These are phyloP conservation scores for Penicillium taxi DNA, from an alignment of 495 filamentous ascomycete species.

Conservation along the genomic window DNA sequence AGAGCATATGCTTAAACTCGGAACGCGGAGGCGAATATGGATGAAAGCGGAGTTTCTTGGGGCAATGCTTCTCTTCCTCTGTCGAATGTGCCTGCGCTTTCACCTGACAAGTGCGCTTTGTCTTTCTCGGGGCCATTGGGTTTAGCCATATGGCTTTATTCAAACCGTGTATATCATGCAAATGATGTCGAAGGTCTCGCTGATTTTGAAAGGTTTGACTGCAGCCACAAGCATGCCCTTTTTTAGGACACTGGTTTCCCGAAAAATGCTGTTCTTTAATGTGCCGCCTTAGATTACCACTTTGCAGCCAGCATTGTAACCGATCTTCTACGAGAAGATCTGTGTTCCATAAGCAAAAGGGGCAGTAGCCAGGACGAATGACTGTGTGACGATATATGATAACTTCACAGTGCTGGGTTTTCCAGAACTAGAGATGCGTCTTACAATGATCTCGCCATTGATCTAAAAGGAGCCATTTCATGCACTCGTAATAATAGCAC, in stretches of 20 bases:
- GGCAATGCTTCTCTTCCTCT: not conserved
- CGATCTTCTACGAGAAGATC: constrained; percentile 9
- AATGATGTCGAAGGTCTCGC: constrained; percentile 13
- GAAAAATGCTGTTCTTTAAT: constrained; percentile 14
- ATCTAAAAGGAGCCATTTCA: constrained; percentile 8
- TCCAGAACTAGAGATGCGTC: constrained; percentile 11
- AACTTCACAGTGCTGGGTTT: constrained; percentile 13
- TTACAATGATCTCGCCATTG: constrained; percentile 10
- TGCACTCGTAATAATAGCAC: constrained; percentile 17
- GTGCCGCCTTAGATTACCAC: constrained; percentile 13
- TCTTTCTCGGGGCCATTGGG: constrained; percentile 9
- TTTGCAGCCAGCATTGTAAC: constrained; percentile 11
- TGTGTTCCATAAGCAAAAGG: constrained; percentile 10
- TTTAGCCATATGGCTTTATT: constrained; percentile 16
- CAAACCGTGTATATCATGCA: constrained; percentile 8
- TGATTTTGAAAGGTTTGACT: constrained; percentile 8
- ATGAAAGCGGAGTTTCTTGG: constrained; percentile 10
- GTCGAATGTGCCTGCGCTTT: constrained; percentile 5
- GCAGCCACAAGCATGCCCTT: constrained; percentile 7
- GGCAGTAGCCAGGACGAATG: constrained; percentile 13
- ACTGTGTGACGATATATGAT: constrained; percentile 15
- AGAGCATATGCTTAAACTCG: constrained; percentile 4
- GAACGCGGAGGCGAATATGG: constrained; percentile 5
- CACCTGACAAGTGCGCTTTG: constrained; percentile 7
- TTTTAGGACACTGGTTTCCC: not conserved